A percentile compares a stretch with the other conserved stretches of the same genome.
phyloP scores from a whole-genome alignment of 495 filamentous ascomycete genomes.

The Apodospora peruviana region DNA sequence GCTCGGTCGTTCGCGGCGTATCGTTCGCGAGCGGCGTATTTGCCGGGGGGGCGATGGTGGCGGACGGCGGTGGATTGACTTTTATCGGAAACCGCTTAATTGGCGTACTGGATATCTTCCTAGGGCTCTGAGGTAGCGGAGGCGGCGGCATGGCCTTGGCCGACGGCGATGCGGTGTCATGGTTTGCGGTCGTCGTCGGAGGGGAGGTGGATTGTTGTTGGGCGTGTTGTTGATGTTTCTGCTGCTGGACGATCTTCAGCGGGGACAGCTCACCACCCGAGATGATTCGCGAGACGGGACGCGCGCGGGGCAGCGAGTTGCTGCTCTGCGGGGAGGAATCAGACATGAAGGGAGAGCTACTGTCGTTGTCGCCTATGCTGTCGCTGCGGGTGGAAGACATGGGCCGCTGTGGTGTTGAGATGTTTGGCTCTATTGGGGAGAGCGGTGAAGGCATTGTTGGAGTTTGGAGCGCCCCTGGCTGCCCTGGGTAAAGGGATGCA shows the following conservation, averaged over 20 bases:
- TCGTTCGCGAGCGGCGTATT: background rate
- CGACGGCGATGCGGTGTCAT: conserved; percentile 13
- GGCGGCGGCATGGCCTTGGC: conserved; percentile 23
- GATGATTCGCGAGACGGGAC: conserved; percentile 39
- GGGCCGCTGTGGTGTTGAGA: conserved; percentile 9
- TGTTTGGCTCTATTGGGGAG: background rate
- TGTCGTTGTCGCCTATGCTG: conserved; percentile 18
- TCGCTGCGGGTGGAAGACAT: background rate
- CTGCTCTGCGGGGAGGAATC: conserved; percentile 15
- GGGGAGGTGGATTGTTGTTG: conserved; percentile 2
- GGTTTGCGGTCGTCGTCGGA: conserved; percentile 2
- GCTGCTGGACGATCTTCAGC: conserved; percentile 39
- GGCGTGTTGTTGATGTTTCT: conserved; percentile 9
- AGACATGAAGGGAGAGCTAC: conserved; percentile 25
- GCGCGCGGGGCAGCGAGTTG: conserved; percentile 31
- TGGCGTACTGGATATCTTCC: conserved; percentile 39
- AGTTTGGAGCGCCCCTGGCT: too few species aligned
- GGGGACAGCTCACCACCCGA: conserved; percentile 45
- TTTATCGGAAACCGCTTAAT: conserved; percentile 52
- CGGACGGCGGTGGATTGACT: conserved; percentile 27
- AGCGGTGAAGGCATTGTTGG: background rate
- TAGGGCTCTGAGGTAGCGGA: conserved; percentile 30
- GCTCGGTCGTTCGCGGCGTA: conserved; percentile 19
- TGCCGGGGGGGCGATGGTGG: conserved; percentile 4
- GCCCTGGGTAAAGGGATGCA: too few species aligned